phyloP scores from a whole-genome alignment of 1,139 yeast species.

The Diutina siamensis region DNA sequence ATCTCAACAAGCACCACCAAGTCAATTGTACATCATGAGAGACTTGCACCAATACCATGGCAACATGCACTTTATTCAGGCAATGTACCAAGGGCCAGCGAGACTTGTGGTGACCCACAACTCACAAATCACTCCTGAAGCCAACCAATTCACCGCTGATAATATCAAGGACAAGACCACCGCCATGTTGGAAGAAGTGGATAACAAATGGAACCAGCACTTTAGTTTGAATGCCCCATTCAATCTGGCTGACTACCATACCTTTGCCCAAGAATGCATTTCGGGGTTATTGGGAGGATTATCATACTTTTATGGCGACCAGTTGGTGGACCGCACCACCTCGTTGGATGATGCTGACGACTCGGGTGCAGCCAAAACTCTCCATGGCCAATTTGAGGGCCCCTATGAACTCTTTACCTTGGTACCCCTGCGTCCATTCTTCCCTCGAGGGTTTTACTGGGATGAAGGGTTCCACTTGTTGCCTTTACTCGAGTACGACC shows the following conservation, averaged over 20 bases:
- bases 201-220: slow-evolving; percentile 37
- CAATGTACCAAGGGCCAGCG: slow-evolving; percentile 60
- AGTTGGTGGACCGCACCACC: slow-evolving; percentile 66
- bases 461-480: slow-evolving; percentile 95
- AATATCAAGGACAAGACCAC: slow-evolving; percentile 23
- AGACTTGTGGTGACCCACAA: slow-evolving; percentile 64
- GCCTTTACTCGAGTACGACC: slow-evolving; percentile 73
- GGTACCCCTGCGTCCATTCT: slow-evolving; percentile 88
- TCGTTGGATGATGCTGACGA: slow-evolving; percentile 52
- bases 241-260: slow-evolving; percentile 26
- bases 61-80: slow-evolving; percentile 70
- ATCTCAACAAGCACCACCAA: slow-evolving; percentile 27
- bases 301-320: slow-evolving; percentile 83
- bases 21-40: slow-evolving; percentile 43
- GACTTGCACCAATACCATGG: slow-evolving; percentile 57
- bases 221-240: slow-evolving; percentile 49
- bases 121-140: slow-evolving; percentile 27
- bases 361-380: slow-evolving; percentile 12
- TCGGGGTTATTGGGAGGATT: slow-evolving; percentile 86
- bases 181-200: slow-evolving; percentile 19
- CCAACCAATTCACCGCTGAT: slow-evolving; percentile 30
- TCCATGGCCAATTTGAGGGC: slow-evolving; percentile 47
- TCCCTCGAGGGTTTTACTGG: slow-evolving; percentile 97
- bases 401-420: slow-evolving; percentile 66
- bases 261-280: slow-evolving; percentile 66